A percentile compares a stretch with the other conserved stretches of the same genome.
Conservation (phyloP, 169 alveolate species). For the Plasmodium chabaudi region DNA sequence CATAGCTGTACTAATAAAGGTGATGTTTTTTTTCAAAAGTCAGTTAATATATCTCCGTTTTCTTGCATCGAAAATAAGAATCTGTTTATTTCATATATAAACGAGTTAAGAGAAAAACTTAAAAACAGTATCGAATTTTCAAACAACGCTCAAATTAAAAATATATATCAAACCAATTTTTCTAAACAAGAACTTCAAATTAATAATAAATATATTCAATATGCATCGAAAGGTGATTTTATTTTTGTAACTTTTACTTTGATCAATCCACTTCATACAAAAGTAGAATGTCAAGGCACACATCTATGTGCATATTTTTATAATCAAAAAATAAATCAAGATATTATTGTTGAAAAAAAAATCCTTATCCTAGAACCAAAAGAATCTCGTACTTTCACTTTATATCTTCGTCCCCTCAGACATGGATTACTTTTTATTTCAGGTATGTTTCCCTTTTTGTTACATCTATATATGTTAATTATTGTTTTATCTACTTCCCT, state of each 20-base stretch:
- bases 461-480: not conserved
- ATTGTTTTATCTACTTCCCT: too few relatives aligned
- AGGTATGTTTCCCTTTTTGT: slow-evolving; percentile 8
- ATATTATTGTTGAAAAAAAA: slow-evolving; percentile 51
- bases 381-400: slow-evolving; percentile 24
- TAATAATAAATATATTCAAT: slow-evolving; percentile 35
- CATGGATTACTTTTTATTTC: slow-evolving; percentile 42
- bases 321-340: slow-evolving; percentile 24
- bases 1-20: too few relatives aligned
- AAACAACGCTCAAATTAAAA: slow-evolving; percentile 14
- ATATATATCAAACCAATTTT: slow-evolving; percentile 39
- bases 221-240: slow-evolving; percentile 28
- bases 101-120: slow-evolving; percentile 25
- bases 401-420: slow-evolving; percentile 21
- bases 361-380: slow-evolving; percentile 45
- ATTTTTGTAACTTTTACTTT: slow-evolving; percentile 34
- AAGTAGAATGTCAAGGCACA: slow-evolving; percentile 54
- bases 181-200: slow-evolving; percentile 26
- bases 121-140: slow-evolving; percentile 9
- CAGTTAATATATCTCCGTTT: slow-evolving; percentile 25
- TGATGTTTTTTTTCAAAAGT: not conserved
- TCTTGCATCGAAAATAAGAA: not conserved
- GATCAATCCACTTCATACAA: slow-evolving; percentile 49
- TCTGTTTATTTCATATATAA: slow-evolving; percentile 12
- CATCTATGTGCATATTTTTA: slow-evolving; percentile 54